phyloP scores from a whole-genome alignment of 192 early-diverging fungal genomes.

The Backusella sp. region DNA sequence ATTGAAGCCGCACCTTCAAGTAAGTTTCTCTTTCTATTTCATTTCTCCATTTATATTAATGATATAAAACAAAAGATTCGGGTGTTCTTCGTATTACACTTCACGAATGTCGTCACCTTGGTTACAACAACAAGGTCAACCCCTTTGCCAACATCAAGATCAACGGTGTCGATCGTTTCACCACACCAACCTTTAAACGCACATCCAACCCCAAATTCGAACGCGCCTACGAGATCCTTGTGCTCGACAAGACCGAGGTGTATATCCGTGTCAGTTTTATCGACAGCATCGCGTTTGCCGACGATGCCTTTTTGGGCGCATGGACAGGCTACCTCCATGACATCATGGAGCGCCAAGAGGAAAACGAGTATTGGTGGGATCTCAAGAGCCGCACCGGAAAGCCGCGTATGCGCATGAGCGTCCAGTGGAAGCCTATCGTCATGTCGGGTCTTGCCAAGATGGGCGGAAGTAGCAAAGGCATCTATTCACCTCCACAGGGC shows the following conservation, averaged over 20 bases:
- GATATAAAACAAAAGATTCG: conserved; percentile 34
- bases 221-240: conserved; percentile 59
- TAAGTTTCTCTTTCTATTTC: conserved; percentile 10
- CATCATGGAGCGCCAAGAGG: conserved; percentile 26
- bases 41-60: too few relatives aligned
- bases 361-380: conserved; percentile 35
- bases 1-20: conserved; percentile 49
- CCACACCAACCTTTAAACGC: conserved; percentile 62
- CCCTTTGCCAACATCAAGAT: conserved; percentile 50
- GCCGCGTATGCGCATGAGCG: conserved; percentile 33
- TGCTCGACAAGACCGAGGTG: conserved; percentile 59
- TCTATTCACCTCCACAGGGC: conserved; percentile 52
- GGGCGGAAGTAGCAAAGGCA: not conserved
- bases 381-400: not conserved
- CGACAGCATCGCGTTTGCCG: conserved; percentile 51
- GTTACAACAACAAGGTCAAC: conserved; percentile 32
- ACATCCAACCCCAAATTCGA: conserved; percentile 80
- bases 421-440: conserved; percentile 71
- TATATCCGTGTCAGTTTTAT: conserved; percentile 57
- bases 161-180: conserved; percentile 42
- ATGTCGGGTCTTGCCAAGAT: conserved; percentile 41
- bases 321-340: conserved; percentile 38
- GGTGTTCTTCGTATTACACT: conserved; percentile 62
- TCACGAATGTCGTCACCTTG: conserved; percentile 53
- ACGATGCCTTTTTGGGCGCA: conserved; percentile 36